Evolutionary conservation across 345 rosid genomes (phyloP), one percentile per base, ranked within the genome.

Genomic region (Jatropha curcas): DNA sequence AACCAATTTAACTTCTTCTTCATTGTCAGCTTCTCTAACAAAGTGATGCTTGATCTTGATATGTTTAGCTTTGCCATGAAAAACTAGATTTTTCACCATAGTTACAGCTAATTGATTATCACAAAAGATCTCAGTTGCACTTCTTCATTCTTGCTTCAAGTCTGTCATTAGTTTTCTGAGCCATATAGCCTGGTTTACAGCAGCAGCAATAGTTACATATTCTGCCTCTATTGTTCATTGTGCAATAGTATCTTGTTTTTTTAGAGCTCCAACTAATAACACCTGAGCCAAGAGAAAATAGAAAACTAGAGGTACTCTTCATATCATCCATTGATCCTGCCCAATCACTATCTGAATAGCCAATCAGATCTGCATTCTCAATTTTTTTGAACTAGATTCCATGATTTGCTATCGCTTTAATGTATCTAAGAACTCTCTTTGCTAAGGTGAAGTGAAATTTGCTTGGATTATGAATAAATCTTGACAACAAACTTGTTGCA

Each of bases 401-500:
- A 22, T 24, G 19, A 22, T 30, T n/a, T 7, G 4, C 0, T 0
- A 50, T 66, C 5, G 52, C 72, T 34, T 4, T n/a, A n/a, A n/a
- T n/a, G n/a, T n/a, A n/a, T n/a, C n/a, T n/a, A n/a, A n/a, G n/a
- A n/a, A 67, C 67, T 3, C 56, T 66, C 17, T 57, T 66, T 0
- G 67, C 50, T 10, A 24, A 58, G 5, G 8, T 3, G 1, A 45
- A 14, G 34, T 67, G 50, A 1, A 13, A 0, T 9, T 67, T 1
- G 43, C 65, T 43, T 0, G 77, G 31, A 55, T 9, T 34, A 1
- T 46, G 31, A 50, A 74, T 74, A 20, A 67, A 74, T 5, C 48
- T 56, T 11, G 58, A 57, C 1, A 74, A 0, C 9, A 57, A 0
- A 20, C 39, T 56, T 8, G 11, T n/a, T 2, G 34, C 8, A 33